phyloP scores from a whole-genome alignment of 106 monocot species.

The Dioscorea zingiberensis region DNA sequence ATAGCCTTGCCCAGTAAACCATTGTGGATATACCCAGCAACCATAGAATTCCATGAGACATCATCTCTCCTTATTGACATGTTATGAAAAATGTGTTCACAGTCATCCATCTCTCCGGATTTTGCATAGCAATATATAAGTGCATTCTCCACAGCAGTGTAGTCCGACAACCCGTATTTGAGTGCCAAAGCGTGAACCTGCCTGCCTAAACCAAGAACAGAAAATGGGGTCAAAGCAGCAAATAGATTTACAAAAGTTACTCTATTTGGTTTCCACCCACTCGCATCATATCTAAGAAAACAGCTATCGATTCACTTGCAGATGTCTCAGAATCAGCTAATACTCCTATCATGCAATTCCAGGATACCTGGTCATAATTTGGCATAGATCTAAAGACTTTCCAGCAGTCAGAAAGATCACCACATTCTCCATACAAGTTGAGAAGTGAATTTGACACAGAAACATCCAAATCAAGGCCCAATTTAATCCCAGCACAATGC shows the following conservation, averaged over 20 bases:
- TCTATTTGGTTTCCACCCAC: constrained; percentile 56
- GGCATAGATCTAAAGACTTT: constrained; percentile 49
- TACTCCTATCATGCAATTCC: constrained; percentile 85
- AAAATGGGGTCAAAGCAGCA: constrained; percentile 44
- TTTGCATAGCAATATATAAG: constrained; percentile 73
- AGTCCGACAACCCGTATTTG: constrained; percentile 39
- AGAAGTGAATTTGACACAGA: constrained; percentile 85
- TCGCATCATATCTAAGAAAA: constrained; percentile 65
- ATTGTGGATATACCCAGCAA: constrained; percentile 76
- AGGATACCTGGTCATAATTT: constrained; percentile 68
- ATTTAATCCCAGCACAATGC: constrained; percentile 51
- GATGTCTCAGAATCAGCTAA: constrained; percentile 36
- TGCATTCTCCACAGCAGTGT: constrained; percentile 50
- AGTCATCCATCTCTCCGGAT: constrained; percentile 50
- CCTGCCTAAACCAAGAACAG: constrained; percentile 33
- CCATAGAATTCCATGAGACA: constrained; percentile 87
- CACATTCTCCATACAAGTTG: constrained; percentile 63
- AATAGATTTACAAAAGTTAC: constrained; percentile 67
- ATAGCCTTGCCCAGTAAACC: constrained; percentile 52
- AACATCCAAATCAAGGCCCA: constrained; percentile 59
- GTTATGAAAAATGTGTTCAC: constrained; percentile 46
- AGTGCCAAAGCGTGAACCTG: constrained; percentile 48
- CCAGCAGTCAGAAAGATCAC: constrained; percentile 37
- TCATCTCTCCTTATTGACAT: constrained; percentile 61
- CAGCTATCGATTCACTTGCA: constrained; percentile 17